Conservation (phyloP, 2,329 filamentous ascomycete genomes). For the Neofusicoccum cordaticola region DNA sequence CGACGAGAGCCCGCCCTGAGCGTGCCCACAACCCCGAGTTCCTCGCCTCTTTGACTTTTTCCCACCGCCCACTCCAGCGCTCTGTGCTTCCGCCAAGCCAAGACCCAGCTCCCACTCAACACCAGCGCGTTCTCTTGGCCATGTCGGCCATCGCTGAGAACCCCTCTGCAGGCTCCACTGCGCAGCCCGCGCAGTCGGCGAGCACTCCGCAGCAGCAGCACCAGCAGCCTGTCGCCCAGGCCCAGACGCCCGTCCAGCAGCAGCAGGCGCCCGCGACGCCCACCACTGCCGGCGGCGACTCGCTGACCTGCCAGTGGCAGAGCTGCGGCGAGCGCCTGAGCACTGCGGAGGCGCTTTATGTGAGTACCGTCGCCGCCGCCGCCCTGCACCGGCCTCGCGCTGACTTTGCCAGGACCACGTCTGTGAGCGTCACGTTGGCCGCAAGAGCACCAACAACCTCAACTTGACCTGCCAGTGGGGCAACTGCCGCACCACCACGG, state of each 20-base stretch:
- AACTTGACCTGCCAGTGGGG: constrained; percentile 98
- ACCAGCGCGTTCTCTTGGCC: constrained; percentile 15
- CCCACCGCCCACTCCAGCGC: background rate
- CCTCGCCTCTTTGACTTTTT: background rate
- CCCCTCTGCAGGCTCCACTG: background rate
- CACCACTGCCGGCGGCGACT: constrained; percentile 38
- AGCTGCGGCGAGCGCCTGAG: constrained; percentile 60
- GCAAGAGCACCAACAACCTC: constrained; percentile 98
- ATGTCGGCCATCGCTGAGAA: constrained; percentile 18
- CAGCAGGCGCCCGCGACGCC: constrained; percentile 15
- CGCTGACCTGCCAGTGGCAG: constrained; percentile 59
- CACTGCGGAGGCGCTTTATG: constrained; percentile 61
- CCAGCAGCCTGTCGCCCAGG: constrained; percentile 1
- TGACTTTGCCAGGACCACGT: constrained; percentile 74
- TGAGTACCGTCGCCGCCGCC: constrained; percentile 31
- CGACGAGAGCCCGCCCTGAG: background rate
- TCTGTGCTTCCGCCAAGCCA: constrained; percentile 18
- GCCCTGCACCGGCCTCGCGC: constrained; percentile 14
- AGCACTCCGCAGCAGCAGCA: constrained; percentile 13
- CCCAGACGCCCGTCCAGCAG: background rate
- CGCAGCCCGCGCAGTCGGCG: constrained; percentile 2
- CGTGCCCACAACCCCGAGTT: background rate
- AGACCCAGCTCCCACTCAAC: constrained; percentile 12
- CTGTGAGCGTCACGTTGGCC: constrained; percentile 95
- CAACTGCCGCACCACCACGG: constrained; percentile 89